Evolutionary conservation across 2,329 filamentous ascomycete species (phyloP), one percentile per base, ranked within the genome.

Genomic region (Dothideomycetidae sp.): DNA sequence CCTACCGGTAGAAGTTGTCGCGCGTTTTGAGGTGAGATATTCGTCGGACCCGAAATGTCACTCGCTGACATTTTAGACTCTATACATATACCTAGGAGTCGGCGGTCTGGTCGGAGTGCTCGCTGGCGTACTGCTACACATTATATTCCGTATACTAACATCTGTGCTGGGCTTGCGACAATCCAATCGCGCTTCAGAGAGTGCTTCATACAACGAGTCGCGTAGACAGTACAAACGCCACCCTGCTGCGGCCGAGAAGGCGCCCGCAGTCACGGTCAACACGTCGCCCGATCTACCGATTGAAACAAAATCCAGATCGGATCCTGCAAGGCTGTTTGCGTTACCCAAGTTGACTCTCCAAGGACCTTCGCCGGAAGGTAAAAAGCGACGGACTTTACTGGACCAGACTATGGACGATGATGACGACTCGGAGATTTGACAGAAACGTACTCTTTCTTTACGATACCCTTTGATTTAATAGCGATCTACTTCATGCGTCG

Each of bases 321-420:
- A 46, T 36, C 15, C 30, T 38, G 29, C 33, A 43, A 31, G 18
- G 41, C 46, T 36, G 32, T 36, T 30, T 46, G 48, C 33, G 3
- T 44, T 17, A 51, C 51, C 37, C 16, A 38, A 28, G 12, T 29
- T 38, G 9, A 38, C 29, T 19, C 15, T 50, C 18, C 50, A 50
- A 4, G 53, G 56, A 16, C 45, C 48, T 10, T 38, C 42, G 42
- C 37, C 52, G 46, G 45, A 50, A 48, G 56, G 63, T 38, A 57
- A 60, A 36, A 7, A 26, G n/a, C 21, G 21, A 26, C 56, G 61
- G 33, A 68, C 69, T 1, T 52, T 82, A 12, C 57, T 79, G 30
- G 66, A 69, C 17, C 73, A 79, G 51, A 79, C 74, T 0, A 83
- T 84, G 44, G 67, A 78, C 40, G 79, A 81, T 54, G 79, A 83